Evolutionary conservation across 176 grass and related monocot genomes (phyloP).

Genomic region (Cenchrus fungigraminus): DNA sequence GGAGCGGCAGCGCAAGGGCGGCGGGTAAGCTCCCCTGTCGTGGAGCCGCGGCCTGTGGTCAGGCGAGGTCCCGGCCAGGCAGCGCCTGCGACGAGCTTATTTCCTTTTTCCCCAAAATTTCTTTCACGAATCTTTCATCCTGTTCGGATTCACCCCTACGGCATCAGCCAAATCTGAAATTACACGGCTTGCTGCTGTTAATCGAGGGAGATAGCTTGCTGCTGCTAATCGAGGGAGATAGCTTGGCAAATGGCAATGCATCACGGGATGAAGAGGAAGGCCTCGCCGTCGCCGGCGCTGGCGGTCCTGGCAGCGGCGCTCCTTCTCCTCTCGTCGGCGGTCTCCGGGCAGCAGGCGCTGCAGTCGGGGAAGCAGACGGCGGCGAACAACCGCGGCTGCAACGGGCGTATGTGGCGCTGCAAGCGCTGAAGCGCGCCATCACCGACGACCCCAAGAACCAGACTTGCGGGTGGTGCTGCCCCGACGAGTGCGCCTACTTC

Average conservation of each 20-base stretch:
- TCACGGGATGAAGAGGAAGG: not conserved
- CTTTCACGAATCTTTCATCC: too few relatives aligned
- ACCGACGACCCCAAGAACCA: slow-evolving; percentile 73
- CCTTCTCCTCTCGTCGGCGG: slow-evolving; percentile 39
- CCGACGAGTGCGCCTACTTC: slow-evolving; percentile 44
- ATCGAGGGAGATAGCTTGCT: not conserved
- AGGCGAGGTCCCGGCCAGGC: too few relatives aligned
- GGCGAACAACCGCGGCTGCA: slow-evolving; percentile 65
- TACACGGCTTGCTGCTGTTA: not conserved
- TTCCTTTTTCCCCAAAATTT: too few relatives aligned
- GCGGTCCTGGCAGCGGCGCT: slow-evolving; percentile 24
- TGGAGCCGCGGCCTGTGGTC: too few relatives aligned
- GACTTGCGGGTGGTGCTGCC: slow-evolving; percentile 61
- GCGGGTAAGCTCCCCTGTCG: too few relatives aligned
- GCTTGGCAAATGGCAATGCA: not conserved
- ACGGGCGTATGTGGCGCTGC: slow-evolving; percentile 72
- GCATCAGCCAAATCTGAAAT: too few relatives aligned
- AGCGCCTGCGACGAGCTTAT: too few relatives aligned
- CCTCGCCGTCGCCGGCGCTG: not conserved
- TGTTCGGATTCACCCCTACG: too few relatives aligned
- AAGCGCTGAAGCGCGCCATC: slow-evolving; percentile 65
- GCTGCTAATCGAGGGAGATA: too few relatives aligned
- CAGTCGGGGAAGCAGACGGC: slow-evolving; percentile 43
- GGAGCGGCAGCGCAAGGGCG: too few relatives aligned
- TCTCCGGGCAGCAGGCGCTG: slow-evolving; percentile 11